These are phyloP conservation scores for Yamadazyma sp. DNA, from an alignment of 1,139 yeast genomes.

Conservation along the genomic window DNA sequence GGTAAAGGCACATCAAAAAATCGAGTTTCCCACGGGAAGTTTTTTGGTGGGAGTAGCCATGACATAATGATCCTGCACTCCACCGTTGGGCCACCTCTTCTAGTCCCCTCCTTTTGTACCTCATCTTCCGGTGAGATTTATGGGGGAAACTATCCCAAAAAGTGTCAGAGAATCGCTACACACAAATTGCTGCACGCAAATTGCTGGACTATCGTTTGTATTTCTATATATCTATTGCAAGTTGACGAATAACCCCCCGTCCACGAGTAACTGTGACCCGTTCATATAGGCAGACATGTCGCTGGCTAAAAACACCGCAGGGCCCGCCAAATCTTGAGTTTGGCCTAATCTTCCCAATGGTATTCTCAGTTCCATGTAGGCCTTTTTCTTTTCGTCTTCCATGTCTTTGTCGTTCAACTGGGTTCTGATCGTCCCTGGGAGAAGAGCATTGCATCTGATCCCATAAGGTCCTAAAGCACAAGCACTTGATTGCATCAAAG, in stretches of 20 bases:
- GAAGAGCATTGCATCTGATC: constrained; percentile 40
- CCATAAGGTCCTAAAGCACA: constrained; percentile 42
- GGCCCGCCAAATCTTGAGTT: constrained; percentile 47
- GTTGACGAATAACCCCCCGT: constrained; percentile 48
- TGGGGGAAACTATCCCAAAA: no score
- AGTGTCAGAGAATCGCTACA: no score
- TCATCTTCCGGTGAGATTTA: no score
- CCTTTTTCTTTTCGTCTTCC: constrained; percentile 27
- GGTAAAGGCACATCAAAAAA: not conserved
- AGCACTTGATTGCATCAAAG: constrained; percentile 45
- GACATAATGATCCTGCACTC: no score
- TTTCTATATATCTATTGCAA: constrained; percentile 26
- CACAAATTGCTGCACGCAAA: no score
- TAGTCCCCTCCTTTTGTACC: no score
- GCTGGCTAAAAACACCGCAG: constrained; percentile 47
- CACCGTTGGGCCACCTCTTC: no score
- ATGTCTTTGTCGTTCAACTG: constrained; percentile 40
- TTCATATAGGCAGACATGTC: constrained; percentile 42
- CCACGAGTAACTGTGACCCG: constrained; percentile 47
- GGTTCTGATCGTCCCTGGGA: constrained; percentile 46
- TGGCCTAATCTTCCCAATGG: constrained; percentile 47
- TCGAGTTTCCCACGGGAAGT: not conserved
- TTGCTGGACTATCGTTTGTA: no score
- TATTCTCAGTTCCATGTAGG: constrained; percentile 39
- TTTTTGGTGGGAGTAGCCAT: no score